Evolutionary conservation across 2,329 filamentous ascomycete species (phyloP).

Genomic region (Periconia macrospinosa): DNA sequence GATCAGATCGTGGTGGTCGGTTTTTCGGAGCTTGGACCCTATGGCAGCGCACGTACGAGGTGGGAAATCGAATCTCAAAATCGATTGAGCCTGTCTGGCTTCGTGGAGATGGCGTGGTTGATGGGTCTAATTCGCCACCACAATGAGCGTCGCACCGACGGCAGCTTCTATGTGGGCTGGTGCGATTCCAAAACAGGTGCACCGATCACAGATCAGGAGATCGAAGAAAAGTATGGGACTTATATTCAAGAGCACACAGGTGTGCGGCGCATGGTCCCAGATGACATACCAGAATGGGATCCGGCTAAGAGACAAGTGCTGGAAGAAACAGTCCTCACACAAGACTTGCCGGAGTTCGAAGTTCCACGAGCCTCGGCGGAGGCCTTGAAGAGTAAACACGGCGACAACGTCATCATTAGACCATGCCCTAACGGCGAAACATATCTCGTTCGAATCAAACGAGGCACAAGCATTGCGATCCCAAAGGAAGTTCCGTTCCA

Average conservation of each 20-base stretch:
- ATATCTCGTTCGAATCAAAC: not conserved
- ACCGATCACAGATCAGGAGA: slow-evolving; percentile 34
- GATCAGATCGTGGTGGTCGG: slow-evolving; percentile 1
- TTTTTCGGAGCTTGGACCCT: slow-evolving; percentile 53
- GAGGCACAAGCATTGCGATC: slow-evolving; percentile 1
- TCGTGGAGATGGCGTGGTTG: slow-evolving; percentile 91
- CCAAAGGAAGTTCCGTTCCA: not conserved
- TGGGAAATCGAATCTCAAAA: slow-evolving; percentile 92
- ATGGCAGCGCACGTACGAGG: slow-evolving; percentile 84
- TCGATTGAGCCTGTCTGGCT: slow-evolving; percentile 83
- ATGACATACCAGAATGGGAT: slow-evolving; percentile 11
- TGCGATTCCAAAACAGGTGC: slow-evolving; percentile 24
- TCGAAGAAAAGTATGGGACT: slow-evolving; percentile 33
- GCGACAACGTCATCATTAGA: slow-evolving; percentile 33
- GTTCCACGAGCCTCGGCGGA: slow-evolving; percentile 31
- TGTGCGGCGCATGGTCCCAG: slow-evolving; percentile 35
- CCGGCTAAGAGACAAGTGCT: slow-evolving; percentile 30
- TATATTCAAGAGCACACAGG: slow-evolving; percentile 39
- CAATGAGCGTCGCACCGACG: slow-evolving; percentile 45
- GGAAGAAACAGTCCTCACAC: slow-evolving; percentile 38
- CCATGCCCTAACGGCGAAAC: not conserved
- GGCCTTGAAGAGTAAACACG: slow-evolving; percentile 35
- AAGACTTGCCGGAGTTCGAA: slow-evolving; percentile 41
- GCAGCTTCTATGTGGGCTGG: not conserved
- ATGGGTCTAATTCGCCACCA: slow-evolving; percentile 89